Evolutionary conservation across 2,329 filamentous ascomycete species (phyloP).

Genomic region (Aureobasidium namibiae): DNA sequence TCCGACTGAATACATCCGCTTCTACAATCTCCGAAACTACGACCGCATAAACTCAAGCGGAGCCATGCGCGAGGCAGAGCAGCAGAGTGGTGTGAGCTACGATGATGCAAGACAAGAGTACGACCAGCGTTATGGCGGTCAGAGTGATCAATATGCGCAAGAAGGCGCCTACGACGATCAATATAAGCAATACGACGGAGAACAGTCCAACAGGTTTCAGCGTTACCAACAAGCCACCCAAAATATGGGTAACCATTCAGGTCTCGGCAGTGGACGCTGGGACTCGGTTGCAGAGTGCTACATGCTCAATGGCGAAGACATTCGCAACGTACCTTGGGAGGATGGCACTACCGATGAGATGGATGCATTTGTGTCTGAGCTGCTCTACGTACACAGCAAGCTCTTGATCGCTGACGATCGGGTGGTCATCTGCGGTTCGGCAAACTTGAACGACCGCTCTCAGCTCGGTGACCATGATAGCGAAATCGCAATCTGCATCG

Average conservation of each 20-base stretch:
- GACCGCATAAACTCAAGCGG: constrained; percentile 69
- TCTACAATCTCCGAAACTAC: constrained; percentile 79
- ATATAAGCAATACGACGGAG: neutral
- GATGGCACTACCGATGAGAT: constrained; percentile 48
- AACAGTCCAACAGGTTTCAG: constrained; percentile 39
- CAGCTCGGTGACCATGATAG: constrained; percentile 79
- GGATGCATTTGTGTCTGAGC: constrained; percentile 55
- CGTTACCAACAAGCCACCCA: constrained; percentile 65
- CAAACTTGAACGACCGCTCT: constrained; percentile 62
- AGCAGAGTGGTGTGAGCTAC: constrained; percentile 58
- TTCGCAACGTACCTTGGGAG: constrained; percentile 56
- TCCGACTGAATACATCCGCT: constrained; percentile 65
- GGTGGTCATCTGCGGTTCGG: constrained; percentile 71
- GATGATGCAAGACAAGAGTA: constrained; percentile 57
- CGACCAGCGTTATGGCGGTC: constrained; percentile 44
- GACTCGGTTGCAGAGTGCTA: constrained; percentile 74
- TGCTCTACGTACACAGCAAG: constrained; percentile 60
- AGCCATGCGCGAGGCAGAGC: constrained; percentile 53
- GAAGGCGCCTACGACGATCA: constrained; percentile 1
- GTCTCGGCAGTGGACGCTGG: constrained; percentile 47
- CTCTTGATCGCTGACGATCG: constrained; percentile 74
- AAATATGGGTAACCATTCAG: constrained; percentile 39
- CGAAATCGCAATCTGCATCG: constrained; percentile 83
- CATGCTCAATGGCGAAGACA: constrained; percentile 68
- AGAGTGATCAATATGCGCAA: constrained; percentile 26